Base-by-base conservation (phyloP, 1,284 basidiomycete species). In the Mycena citricolor region DNA sequence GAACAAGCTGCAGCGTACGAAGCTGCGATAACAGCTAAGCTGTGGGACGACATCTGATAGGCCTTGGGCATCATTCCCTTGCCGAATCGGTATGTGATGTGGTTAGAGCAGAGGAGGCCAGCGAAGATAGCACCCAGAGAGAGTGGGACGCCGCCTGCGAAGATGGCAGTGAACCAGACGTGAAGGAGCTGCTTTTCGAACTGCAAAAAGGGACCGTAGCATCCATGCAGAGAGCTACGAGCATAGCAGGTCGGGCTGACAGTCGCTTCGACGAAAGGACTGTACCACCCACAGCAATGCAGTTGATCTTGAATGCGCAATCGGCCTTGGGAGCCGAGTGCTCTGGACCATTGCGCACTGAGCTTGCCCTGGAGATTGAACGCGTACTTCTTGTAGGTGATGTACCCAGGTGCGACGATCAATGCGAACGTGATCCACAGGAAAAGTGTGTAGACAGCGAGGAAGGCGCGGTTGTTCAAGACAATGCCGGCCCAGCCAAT, bases 41-140 rank as follows among this genome's bases (percentile, higher is more conserved):
- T 76, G 36, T 69, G 69, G 64, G 76, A 60, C 57, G 78, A 78
- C 38, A 88, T 63, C 20, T 83, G 66, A 61, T 86, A 88, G 22
- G 77, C 76, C 66, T 83, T 78, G 17, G 85, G 84, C 68, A 81
- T 86, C 73, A 86, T 77, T 25, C 85, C 85, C 65, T 88, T 88
- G 12, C 83, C 84, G 61, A 86, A 86, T 39, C 84, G 69, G 58
- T 85, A 86, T 11, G 84, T 86, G 56, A 88, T 74, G 54, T 87
- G 83, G 61, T 86, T 84, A n/a, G 78, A 77, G 64, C 83, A 86
- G 22, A 87, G 59, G 44, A 85, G 60, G 14, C 68, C 74, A 3
- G 69, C 65, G 29, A 82, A 47, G 52, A 84, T 83, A 57, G 78
- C 66, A 22, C 59, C 57, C 24, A 86, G 57, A 36, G 82, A 80